Percentiles rank a stretch among this genome's conserved stretches.
These are phyloP conservation scores for Trichoderma simmonsii DNA, from an alignment of 2,329 filamentous ascomycete species.

Conservation along the genomic window DNA sequence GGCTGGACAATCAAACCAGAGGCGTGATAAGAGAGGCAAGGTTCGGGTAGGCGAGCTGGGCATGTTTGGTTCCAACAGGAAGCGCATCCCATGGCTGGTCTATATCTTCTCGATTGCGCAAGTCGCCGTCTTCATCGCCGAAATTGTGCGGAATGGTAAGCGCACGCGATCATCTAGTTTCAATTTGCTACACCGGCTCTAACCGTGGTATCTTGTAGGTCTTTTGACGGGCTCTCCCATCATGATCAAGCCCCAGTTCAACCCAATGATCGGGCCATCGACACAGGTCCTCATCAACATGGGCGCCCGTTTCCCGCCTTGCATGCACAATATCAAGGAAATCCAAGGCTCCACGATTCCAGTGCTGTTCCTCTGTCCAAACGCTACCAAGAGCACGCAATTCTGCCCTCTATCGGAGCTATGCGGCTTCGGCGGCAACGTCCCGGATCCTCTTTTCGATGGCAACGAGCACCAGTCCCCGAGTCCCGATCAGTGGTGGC, in stretches of 20 bases:
- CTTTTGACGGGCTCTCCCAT: conserved; percentile 75
- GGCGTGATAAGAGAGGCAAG: conserved; percentile 41
- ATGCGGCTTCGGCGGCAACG: conserved; percentile 74
- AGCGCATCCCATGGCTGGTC: conserved; percentile 72
- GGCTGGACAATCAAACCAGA: conserved; percentile 27
- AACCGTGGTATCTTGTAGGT: conserved; percentile 42
- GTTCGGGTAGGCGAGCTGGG: conserved; percentile 57
- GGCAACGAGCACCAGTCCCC: conserved; percentile 48
- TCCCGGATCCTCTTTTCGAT: conserved; percentile 64
- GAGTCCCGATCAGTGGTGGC: conserved; percentile 90
- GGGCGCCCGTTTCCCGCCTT: conserved; percentile 87
- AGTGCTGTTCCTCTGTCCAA: conserved; percentile 76
- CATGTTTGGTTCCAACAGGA: conserved; percentile 55
- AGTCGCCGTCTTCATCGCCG: conserved; percentile 80
- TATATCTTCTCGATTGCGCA: conserved; percentile 77
- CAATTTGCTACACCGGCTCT: neutral
- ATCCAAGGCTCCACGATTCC: conserved; percentile 51
- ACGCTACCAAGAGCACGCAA: conserved; percentile 60
- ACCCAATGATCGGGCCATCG: conserved; percentile 96
- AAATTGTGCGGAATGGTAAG: conserved; percentile 80
- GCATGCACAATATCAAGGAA: conserved; percentile 80
- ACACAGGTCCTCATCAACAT: conserved; percentile 91
- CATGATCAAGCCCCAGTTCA: conserved; percentile 80
- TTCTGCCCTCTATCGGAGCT: conserved; percentile 72
- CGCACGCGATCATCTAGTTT: conserved; percentile 13